Evolutionary conservation across 2,329 filamentous ascomycete genomes (phyloP).

Genomic region (Fusarium sp.): DNA sequence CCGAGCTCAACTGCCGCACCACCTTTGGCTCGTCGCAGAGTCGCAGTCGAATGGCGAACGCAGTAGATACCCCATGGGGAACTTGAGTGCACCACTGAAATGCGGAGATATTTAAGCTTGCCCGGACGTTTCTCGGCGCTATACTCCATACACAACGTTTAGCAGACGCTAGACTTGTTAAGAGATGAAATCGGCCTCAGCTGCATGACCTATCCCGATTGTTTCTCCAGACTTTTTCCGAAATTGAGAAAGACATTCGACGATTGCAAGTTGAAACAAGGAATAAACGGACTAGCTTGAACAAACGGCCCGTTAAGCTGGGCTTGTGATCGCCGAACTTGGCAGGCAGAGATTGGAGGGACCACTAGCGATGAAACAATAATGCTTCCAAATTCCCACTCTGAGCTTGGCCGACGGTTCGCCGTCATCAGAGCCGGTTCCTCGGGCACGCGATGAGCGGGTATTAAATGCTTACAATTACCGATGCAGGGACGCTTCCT

Average conservation of each 20-base stretch:
- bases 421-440: background rate
- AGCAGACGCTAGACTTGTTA: background rate
- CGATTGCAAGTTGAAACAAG: conserved; percentile 9
- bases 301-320: conserved; percentile 30
- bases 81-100: conserved; percentile 8
- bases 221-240: background rate
- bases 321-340: conserved; percentile 11
- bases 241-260: conserved; percentile 1
- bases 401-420: conserved; percentile 8
- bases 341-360: conserved; percentile 1
- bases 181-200: background rate
- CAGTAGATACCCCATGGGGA: conserved; percentile 27
- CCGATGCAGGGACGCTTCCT: too few relatives aligned
- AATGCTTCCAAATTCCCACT: background rate
- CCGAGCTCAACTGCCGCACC: conserved; percentile 25
- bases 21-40: background rate
- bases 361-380: conserved; percentile 14
- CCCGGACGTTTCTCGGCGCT: background rate
- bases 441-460: background rate
- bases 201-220: background rate
- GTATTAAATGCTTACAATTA: too few relatives aligned
- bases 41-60: conserved; percentile 3
- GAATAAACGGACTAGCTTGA: conserved; percentile 4
- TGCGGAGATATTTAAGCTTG: conserved; percentile 12
- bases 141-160: background rate